Evolutionary conservation across 2,329 filamentous ascomycete genomes (phyloP).

Genomic region (Penicillium sp.): DNA sequence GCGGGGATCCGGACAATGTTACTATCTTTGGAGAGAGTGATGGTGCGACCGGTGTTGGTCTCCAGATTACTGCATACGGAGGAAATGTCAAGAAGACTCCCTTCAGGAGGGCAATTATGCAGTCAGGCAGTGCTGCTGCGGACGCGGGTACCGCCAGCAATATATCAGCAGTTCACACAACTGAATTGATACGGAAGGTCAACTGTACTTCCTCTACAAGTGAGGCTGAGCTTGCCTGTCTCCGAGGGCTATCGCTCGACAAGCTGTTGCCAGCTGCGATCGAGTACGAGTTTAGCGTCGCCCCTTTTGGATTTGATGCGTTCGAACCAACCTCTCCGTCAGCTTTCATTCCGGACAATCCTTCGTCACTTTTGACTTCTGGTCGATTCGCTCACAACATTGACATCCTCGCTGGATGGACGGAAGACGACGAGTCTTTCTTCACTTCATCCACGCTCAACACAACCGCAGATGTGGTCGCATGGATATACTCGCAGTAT

Average conservation of each 20-base stretch:
- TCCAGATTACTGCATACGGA: conserved; percentile 17
- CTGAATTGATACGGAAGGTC: conserved; percentile 6
- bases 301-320: conserved; percentile 5
- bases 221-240: conserved; percentile 8
- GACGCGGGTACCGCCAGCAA: conserved; percentile 6
- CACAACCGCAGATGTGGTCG: not conserved
- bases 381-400: conserved; percentile 14
- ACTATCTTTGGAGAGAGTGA: conserved; percentile 16
- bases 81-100: conserved; percentile 1
- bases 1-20: conserved; percentile 12
- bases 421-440: conserved; percentile 12
- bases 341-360: conserved; percentile 13
- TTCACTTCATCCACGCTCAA: conserved; percentile 7
- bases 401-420: conserved; percentile 14
- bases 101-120: conserved; percentile 15
- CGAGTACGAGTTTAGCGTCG: conserved; percentile 7
- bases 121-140: conserved; percentile 8
- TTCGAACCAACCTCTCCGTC: conserved; percentile 11
- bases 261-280: conserved; percentile 4
- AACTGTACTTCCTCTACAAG: conserved; percentile 11
- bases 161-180: conserved; percentile 5
- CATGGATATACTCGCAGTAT: not conserved
- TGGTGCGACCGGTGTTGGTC: conserved; percentile 13
- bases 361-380: conserved; percentile 10
- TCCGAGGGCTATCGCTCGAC: conserved; percentile 7